Percentiles rank a stretch among this genome's conserved stretches.
phyloP scores from a whole-genome alignment of 805 yeast genomes.

The Yarrowia divulgata region DNA sequence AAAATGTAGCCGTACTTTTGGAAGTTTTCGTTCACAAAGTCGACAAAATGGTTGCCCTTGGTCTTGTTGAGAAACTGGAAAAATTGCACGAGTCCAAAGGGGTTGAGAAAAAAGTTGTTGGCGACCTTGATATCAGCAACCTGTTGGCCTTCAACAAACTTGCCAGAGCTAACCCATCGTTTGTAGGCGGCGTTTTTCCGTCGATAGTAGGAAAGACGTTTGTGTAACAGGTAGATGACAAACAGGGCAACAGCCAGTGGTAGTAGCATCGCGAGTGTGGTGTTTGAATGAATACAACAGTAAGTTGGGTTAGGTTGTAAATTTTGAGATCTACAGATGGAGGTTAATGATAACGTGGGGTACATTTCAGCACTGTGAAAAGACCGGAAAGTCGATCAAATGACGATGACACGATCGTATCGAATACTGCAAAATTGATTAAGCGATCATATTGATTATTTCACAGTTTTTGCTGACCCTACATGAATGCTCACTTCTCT shows the following conservation, averaged over 20 bases:
- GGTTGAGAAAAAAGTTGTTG: background rate
- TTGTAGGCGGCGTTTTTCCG: background rate
- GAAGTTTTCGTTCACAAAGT: constrained; percentile 1
- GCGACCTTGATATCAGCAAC: background rate
- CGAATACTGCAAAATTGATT: no score
- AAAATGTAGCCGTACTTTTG: background rate
- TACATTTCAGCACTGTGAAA: no score
- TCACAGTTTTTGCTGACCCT: no score
- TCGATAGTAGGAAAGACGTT: background rate
- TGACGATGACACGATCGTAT: no score
- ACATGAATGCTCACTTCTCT: no score
- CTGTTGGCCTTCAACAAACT: background rate
- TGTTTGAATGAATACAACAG: background rate
- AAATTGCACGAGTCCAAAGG: constrained; percentile 1
- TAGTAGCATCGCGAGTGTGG: background rate
- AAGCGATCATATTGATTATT: no score
- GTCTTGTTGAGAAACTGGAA: background rate
- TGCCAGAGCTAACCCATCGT: background rate
- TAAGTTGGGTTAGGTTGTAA: background rate
- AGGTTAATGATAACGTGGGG: no score
- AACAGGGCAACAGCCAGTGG: background rate
- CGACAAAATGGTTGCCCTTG: constrained; percentile 3
- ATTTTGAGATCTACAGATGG: no score
- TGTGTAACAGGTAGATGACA: background rate
- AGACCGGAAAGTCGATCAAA: no score